phyloP scores from a whole-genome alignment of 83 land plant genomes.

The Thuja plicata region DNA sequence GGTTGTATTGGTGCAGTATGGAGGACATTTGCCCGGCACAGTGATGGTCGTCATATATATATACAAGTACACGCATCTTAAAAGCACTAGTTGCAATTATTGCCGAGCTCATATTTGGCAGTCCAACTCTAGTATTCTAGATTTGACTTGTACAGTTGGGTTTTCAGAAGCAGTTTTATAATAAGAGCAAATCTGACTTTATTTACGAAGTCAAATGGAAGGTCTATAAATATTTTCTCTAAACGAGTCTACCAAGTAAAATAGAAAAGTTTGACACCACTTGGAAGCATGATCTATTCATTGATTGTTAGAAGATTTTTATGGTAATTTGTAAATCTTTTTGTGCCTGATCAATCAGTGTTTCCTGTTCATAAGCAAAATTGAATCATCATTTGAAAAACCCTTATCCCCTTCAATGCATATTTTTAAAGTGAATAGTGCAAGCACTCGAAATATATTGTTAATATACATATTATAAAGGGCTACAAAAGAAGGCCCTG shows the following conservation, averaged over 20 bases:
- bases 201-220: no score
- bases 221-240: background rate
- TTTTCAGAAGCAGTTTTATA: background rate
- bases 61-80: no score
- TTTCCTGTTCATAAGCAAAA: background rate
- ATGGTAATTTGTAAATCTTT: background rate
- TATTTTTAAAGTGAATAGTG: background rate
- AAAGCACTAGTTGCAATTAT: background rate
- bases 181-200: background rate
- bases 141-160: background rate
- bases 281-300: background rate
- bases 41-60: background rate
- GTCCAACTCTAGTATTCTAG: background rate
- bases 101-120: background rate
- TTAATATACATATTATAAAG: no score
- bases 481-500: no score
- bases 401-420: background rate
- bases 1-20: background rate
- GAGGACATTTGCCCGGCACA: constrained; percentile 10
- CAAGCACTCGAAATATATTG: no score
- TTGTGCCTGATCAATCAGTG: background rate
- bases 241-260: background rate
- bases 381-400: background rate
- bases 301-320: background rate
- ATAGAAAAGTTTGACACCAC: background rate